Conservation (phyloP, 2,329 filamentous ascomycete species). For the Penicillium sp. region DNA sequence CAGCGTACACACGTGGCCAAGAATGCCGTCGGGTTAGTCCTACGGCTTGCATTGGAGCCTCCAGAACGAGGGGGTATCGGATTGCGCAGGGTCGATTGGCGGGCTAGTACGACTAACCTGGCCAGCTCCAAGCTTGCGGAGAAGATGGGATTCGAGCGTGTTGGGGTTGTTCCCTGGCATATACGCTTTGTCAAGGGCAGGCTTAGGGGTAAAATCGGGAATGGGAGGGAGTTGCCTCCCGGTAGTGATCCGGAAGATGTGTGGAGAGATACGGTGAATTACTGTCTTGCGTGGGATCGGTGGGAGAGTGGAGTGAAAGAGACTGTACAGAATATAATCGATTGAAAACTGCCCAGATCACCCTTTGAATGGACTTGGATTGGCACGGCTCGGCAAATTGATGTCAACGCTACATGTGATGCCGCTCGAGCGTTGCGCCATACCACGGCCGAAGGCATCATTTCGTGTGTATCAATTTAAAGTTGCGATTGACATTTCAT, state of each 20-base stretch:
- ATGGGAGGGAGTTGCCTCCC: constrained; percentile 13
- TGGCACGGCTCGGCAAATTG: background rate
- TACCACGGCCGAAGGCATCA: background rate
- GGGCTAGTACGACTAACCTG: constrained; percentile 13
- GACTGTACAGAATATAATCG: background rate
- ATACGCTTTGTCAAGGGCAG: constrained; percentile 18
- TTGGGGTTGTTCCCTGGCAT: constrained; percentile 17
- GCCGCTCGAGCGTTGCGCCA: background rate
- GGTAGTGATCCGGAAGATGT: constrained; percentile 15
- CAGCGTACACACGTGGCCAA: constrained; percentile 18
- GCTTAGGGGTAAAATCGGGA: constrained; percentile 12
- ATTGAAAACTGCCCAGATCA: background rate
- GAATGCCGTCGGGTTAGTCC: constrained; percentile 13
- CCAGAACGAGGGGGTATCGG: constrained; percentile 11
- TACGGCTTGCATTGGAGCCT: constrained; percentile 9
- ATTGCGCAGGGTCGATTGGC: constrained; percentile 15
- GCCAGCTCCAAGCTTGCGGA: constrained; percentile 17
- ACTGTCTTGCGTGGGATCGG: constrained; percentile 15
- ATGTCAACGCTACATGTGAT: background rate
- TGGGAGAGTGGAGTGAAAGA: constrained; percentile 10
- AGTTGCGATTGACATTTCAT: background rate
- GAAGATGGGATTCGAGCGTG: constrained; percentile 18
- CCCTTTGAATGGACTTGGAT: background rate
- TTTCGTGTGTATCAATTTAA: background rate
- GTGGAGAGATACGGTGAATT: constrained; percentile 18